A percentile compares a stretch with the other conserved stretches of the same genome.
Evolutionary conservation across 208 protist genomes (phyloP).

Genomic region (Lotmaria passim): DNA sequence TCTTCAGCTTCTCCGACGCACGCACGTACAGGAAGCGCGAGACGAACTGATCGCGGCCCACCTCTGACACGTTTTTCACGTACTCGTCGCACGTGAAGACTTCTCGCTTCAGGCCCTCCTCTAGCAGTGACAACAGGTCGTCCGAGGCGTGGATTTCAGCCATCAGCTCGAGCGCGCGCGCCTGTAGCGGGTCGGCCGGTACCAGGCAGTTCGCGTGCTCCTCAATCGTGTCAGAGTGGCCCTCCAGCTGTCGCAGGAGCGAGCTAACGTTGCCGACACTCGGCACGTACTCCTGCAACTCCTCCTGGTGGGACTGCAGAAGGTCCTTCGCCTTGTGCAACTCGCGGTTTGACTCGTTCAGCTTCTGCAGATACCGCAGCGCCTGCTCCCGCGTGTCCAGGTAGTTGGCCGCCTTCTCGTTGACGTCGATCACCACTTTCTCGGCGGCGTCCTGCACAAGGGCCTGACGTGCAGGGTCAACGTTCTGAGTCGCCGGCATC

Average conservation of each 20-base stretch:
- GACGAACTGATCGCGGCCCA: conserved; percentile 79
- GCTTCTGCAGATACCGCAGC: conserved; percentile 43
- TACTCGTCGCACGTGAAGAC: conserved; percentile 81
- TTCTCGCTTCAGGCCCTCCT: conserved; percentile 64
- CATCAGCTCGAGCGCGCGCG: conserved; percentile 68
- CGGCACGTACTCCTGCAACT: conserved; percentile 64
- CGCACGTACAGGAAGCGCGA: conserved; percentile 67
- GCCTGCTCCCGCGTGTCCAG: conserved; percentile 62
- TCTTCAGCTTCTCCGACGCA: conserved; percentile 41
- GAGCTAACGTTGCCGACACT: conserved; percentile 49
- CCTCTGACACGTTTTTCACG: conserved; percentile 74
- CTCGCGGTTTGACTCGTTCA: conserved; percentile 56
- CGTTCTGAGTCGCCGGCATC: neutral
- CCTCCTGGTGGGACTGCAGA: conserved; percentile 46
- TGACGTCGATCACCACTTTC: conserved; percentile 70
- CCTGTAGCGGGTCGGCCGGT: conserved; percentile 56
- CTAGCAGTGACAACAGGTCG: conserved; percentile 67
- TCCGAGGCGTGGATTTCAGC: conserved; percentile 77
- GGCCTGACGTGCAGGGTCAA: conserved; percentile 26
- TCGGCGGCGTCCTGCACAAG: conserved; percentile 69
- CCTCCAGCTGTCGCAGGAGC: conserved; percentile 45
- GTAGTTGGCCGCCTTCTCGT: conserved; percentile 70
- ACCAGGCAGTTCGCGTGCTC: conserved; percentile 67
- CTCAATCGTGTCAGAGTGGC: conserved; percentile 52
- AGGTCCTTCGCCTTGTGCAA: conserved; percentile 56